These are phyloP conservation scores for Cyclotella cryptica DNA, from an alignment of 108 stramenopile species.

Conservation along the genomic window DNA sequence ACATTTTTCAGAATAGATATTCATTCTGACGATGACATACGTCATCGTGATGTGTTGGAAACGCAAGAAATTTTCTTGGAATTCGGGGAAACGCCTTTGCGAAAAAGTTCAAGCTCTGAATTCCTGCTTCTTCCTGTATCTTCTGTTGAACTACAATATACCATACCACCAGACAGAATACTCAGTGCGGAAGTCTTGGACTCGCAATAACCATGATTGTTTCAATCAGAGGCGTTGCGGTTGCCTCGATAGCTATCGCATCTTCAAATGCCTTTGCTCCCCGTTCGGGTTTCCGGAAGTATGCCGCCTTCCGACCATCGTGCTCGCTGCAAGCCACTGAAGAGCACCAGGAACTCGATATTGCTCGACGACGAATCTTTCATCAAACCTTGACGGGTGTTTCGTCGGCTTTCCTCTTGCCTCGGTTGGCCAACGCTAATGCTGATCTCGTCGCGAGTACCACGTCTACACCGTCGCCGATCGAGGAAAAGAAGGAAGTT, in stretches of 20 bases:
- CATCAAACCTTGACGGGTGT: background rate
- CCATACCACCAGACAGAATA: no score
- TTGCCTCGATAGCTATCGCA: background rate
- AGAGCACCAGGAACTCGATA: slow-evolving; percentile 1
- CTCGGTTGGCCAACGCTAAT: slow-evolving; percentile 19
- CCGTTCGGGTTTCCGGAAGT: background rate
- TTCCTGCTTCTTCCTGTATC: no score
- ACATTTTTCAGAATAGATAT: no score
- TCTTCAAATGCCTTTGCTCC: background rate
- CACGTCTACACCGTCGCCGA: background rate
- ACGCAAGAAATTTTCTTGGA: no score
- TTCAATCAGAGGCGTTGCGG: background rate
- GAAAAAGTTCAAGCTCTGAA: no score
- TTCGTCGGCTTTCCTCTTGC: slow-evolving; percentile 7
- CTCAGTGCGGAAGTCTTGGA: no score
- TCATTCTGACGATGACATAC: no score
- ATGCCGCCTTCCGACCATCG: background rate
- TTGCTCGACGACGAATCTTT: slow-evolving; percentile 1
- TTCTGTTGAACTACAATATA: no score
- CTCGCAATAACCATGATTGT: slow-evolving; percentile 4
- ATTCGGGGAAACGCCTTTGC: no score
- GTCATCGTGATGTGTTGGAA: no score
- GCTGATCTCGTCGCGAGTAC: background rate
- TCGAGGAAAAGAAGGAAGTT: no score
- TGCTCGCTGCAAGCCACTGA: slow-evolving; percentile 6